Evolutionary conservation across 345 rosid species (phyloP), one percentile per base, ranked within the genome.

Genomic region (Boechera divaricarpa): DNA sequence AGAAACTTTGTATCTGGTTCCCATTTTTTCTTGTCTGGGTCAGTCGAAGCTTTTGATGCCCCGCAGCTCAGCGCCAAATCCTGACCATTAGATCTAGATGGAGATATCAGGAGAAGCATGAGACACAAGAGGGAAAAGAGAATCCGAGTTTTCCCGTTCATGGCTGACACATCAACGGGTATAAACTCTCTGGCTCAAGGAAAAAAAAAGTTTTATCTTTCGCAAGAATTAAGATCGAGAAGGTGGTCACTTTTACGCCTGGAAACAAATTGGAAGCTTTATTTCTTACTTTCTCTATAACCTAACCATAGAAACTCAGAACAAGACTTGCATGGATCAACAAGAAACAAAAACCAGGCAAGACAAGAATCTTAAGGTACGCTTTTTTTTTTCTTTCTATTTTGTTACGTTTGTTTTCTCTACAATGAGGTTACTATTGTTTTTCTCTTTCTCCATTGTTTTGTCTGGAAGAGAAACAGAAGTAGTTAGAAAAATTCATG

Each of bases 11-110:
- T 42, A 77, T 95, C 93, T 0, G 90, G 71, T 39, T 74, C 82
- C 93, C 96, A 92, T 54, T 70, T 82, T 39, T 85, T 81, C 21
- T 91, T 94, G 33, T 91, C 90, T 1, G 74, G 69, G 63, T 91
- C 98, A 68, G 58, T 47, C 31, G 84, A 90, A 4, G 69, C 82
- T 4, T 76, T 76, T 0, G 76, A 38, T 1, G 97, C 84, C 5
- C 96, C 94, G 31, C 98, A 91, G 48, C 73, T 66, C 49, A 94
- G 45, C 15, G 69, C 39, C 26, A 83, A 72, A 49, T 77, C 63
- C 63, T 35, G 64, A 24, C 53, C 57, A 41, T 73, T 74, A n/a
- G 73, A 63, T 32, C 63, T 80, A 56, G 33, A 38, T 60, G 63
- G 78, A 75, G 13, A 57, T 44, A 63, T 58, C 12, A 63, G 41